Conservation (phyloP, 2,329 filamentous ascomycete genomes). For the Apiospora aurea region DNA sequence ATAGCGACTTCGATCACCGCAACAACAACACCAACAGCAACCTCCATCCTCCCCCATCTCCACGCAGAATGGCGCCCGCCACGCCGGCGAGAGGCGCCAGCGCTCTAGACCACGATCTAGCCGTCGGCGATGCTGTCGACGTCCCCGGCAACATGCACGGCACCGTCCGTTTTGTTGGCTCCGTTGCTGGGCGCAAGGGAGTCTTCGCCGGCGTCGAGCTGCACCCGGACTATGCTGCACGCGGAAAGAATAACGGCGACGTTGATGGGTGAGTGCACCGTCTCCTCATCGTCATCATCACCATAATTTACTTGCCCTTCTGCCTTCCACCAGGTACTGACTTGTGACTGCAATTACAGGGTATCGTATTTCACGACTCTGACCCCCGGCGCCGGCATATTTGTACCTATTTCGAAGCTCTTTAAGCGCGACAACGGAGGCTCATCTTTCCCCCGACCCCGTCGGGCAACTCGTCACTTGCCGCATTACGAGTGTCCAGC, state of each 20-base stretch:
- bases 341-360: constrained; percentile 45
- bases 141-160: constrained; percentile 94
- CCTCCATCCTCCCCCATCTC: constrained; percentile 22
- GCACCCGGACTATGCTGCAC: constrained; percentile 76
- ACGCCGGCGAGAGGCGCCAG: constrained; percentile 58
- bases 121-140: constrained; percentile 84
- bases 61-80: constrained; percentile 57
- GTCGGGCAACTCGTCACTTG: constrained; percentile 63
- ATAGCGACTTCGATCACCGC: constrained; percentile 31
- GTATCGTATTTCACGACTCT: constrained; percentile 83
- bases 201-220: constrained; percentile 93
- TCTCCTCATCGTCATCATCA: background rate
- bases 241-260: constrained; percentile 95
- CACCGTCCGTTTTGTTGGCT: constrained; percentile 86
- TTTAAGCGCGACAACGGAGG: constrained; percentile 67
- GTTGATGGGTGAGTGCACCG: constrained; percentile 79
- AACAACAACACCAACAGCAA: constrained; percentile 29
- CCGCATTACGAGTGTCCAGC: constrained; percentile 58
- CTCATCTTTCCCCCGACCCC: constrained; percentile 70
- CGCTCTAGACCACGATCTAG: constrained; percentile 58
- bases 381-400: constrained; percentile 85
- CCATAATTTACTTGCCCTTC: background rate
- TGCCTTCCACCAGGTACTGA: constrained; percentile 24
- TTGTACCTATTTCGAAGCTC: constrained; percentile 85
- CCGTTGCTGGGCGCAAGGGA: constrained; percentile 87